These are phyloP conservation scores for Ramichloridium luteum DNA, from an alignment of 2,329 filamentous ascomycete genomes.

Conservation along the genomic window DNA sequence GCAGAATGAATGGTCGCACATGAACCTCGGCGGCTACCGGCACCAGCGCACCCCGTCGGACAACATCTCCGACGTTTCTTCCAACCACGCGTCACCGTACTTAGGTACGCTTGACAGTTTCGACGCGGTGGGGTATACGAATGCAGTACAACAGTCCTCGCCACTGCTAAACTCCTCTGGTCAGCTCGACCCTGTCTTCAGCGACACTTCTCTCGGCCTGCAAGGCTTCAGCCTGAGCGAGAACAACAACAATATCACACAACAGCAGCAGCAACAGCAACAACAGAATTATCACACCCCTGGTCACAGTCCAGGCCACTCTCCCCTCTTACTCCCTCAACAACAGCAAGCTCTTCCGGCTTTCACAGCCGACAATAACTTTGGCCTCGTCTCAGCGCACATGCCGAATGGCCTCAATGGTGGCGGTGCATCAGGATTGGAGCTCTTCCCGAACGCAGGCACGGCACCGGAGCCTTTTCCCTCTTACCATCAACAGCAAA, in stretches of 20 bases:
- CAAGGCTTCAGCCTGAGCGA: constrained; percentile 72
- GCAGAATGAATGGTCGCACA: constrained; percentile 48
- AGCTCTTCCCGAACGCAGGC: constrained; percentile 36
- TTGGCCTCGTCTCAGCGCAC: constrained; percentile 36
- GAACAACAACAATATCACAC: too few relatives aligned
- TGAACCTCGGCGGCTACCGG: constrained; percentile 52
- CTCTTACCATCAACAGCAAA: constrained; percentile 37
- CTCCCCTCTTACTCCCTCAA: constrained; percentile 55
- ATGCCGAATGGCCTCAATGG: constrained; percentile 37
- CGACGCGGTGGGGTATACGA: constrained; percentile 46
- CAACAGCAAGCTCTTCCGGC: constrained; percentile 44
- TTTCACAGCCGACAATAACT: constrained; percentile 34
- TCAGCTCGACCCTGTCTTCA: constrained; percentile 56
- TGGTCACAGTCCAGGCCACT: constrained; percentile 48
- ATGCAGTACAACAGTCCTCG: constrained; percentile 57
- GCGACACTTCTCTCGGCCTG: constrained; percentile 60
- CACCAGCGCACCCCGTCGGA: constrained; percentile 83
- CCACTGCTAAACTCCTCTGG: constrained; percentile 64
- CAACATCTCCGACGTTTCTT: constrained; percentile 68
- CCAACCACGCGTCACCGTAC: constrained; percentile 71
- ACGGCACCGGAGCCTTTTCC: constrained; percentile 37
- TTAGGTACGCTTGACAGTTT: constrained; percentile 67
- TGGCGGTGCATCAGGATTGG: constrained; percentile 33
- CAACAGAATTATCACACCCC: constrained; percentile 16
- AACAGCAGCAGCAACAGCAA: constrained; percentile 34